These are phyloP conservation scores for Panaeolus cyanescens DNA, from an alignment of 768 basidiomycete species.

Conservation along the genomic window DNA sequence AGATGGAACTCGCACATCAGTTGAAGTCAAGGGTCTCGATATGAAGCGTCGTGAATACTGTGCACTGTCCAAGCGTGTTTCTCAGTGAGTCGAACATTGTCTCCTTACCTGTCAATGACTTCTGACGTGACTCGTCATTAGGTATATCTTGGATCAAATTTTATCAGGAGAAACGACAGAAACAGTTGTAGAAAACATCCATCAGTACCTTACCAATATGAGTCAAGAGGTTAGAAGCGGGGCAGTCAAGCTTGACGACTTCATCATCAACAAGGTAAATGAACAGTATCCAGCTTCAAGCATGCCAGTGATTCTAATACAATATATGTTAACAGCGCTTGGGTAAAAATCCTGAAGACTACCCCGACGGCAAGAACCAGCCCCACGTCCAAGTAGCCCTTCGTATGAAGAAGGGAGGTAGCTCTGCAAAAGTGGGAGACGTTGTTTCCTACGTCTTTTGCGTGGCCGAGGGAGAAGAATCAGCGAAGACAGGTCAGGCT, in stretches of 20 bases:
- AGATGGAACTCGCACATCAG: slow-evolving; percentile 70
- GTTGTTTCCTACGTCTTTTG: slow-evolving; percentile 98
- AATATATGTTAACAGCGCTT: slow-evolving; percentile 62
- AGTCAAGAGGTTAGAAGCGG: slow-evolving; percentile 81
- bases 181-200: slow-evolving; percentile 85
- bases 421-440: slow-evolving; percentile 81
- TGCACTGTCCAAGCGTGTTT: slow-evolving; percentile 86
- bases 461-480: slow-evolving; percentile 68
- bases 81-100: slow-evolving; percentile 68
- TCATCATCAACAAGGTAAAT: slow-evolving; percentile 89
- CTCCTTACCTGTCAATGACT: background rate
- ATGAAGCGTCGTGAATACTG: slow-evolving; percentile 99
- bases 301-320: background rate
- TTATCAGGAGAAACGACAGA: slow-evolving; percentile 92
- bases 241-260: slow-evolving; percentile 85
- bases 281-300: too few relatives aligned
- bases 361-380: slow-evolving; percentile 92
- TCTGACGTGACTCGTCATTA: slow-evolving; percentile 28
- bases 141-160: slow-evolving; percentile 88
- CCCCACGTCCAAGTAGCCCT: slow-evolving; percentile 97
- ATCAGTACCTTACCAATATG: slow-evolving; percentile 82
- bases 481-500: slow-evolving; percentile 76
- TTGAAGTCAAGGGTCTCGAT: slow-evolving; percentile 95
- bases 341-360: slow-evolving; percentile 96
- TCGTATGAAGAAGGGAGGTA: slow-evolving; percentile 83